phyloP scores from a whole-genome alignment of 2,329 filamentous ascomycete genomes.

The Penicillium sp. region DNA sequence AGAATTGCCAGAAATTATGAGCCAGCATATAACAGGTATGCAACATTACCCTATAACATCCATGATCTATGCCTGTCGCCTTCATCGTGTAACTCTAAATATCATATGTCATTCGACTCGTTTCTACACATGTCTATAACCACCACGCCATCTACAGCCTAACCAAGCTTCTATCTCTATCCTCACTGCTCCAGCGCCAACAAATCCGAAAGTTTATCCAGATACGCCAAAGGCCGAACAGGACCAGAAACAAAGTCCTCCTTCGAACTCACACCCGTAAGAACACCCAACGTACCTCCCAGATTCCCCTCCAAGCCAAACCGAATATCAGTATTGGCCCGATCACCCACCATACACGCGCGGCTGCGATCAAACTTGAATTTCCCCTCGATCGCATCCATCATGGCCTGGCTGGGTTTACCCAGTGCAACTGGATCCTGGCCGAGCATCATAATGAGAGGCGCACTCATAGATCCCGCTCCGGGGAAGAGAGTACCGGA shows the following conservation, averaged over 20 bases:
- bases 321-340: conserved; percentile 92
- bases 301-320: conserved; percentile 91
- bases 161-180: background rate
- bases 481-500: conserved; percentile 86
- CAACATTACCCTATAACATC: too few species aligned
- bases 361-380: conserved; percentile 83
- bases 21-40: too few species aligned
- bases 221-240: conserved; percentile 80
- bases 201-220: conserved; percentile 83
- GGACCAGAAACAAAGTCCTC: conserved; percentile 80
- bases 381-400: conserved; percentile 97
- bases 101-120: background rate
- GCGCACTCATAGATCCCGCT: conserved; percentile 80
- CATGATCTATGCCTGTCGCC: background rate
- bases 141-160: conserved; percentile 7
- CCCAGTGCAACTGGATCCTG: conserved; percentile 78
- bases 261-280: conserved; percentile 84
- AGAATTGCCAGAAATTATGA: too few species aligned
- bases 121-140: conserved; percentile 11
- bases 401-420: conserved; percentile 98
- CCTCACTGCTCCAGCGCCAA: conserved; percentile 40
- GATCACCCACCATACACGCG: conserved; percentile 95
- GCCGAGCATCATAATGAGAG: conserved; percentile 73
- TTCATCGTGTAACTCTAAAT: background rate
- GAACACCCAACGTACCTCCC: conserved; percentile 86